Percentiles rank a stretch among this genome's conserved stretches.
phyloP scores from a whole-genome alignment of 2,329 filamentous ascomycete species.

The Venturia asperata region DNA sequence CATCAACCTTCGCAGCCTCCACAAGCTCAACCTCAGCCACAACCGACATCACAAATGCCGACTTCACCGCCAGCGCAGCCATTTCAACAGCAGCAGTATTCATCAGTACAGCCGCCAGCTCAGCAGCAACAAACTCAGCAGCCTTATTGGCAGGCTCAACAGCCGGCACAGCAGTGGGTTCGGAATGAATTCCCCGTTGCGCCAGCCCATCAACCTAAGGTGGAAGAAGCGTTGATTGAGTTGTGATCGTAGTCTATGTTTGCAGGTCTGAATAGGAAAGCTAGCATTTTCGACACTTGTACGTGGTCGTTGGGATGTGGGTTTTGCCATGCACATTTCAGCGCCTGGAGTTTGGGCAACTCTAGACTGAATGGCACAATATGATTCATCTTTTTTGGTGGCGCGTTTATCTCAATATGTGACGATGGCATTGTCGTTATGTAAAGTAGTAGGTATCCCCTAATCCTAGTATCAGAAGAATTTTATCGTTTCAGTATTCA shows the following conservation, averaged over 20 bases:
- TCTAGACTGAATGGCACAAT: not conserved
- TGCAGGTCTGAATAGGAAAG: not conserved
- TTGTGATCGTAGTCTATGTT: conserved; percentile 41
- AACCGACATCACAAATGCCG: conserved; percentile 22
- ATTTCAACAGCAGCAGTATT: conserved; percentile 24
- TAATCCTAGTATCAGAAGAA: not conserved
- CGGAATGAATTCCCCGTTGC: conserved; percentile 25
- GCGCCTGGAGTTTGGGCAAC: not conserved
- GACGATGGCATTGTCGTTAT: not conserved
- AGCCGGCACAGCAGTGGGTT: conserved; percentile 22
- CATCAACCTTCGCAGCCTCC: conserved; percentile 14
- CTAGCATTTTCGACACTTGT: not conserved
- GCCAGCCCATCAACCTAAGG: conserved; percentile 37
- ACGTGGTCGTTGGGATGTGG: not conserved
- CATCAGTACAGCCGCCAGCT: conserved; percentile 31
- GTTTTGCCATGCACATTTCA: not conserved
- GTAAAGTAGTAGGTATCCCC: not conserved
- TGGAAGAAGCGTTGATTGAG: conserved; percentile 75
- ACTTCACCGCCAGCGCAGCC: conserved; percentile 22
- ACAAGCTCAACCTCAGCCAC: conserved; percentile 22
- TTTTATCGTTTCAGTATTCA: no score
- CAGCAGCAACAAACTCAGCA: conserved; percentile 25
- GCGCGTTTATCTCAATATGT: not conserved
- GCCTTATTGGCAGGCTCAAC: conserved; percentile 23
- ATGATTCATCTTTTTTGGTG: not conserved